phyloP scores from a whole-genome alignment of 768 basidiomycete species.

The Collybia sordida region DNA sequence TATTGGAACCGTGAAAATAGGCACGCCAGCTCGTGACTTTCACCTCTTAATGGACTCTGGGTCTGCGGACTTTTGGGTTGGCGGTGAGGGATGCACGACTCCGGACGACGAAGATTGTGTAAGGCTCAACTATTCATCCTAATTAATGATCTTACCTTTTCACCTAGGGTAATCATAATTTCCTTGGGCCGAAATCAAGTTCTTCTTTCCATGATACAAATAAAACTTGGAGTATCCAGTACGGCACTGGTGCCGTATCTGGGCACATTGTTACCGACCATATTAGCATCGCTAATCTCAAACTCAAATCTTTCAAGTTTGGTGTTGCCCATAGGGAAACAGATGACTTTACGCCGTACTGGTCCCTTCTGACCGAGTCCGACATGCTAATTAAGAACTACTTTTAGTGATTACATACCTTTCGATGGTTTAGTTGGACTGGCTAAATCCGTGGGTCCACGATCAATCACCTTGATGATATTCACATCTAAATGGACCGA shows the following conservation, averaged over 20 bases:
- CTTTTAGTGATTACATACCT: constrained; percentile 27
- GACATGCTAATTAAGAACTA: not conserved
- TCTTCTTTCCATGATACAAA: constrained; percentile 53
- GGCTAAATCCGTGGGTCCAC: constrained; percentile 19
- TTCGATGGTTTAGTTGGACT: constrained; percentile 63
- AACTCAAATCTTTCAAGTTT: constrained; percentile 52
- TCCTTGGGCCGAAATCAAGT: constrained; percentile 58
- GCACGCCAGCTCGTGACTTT: constrained; percentile 51
- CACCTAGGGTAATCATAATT: constrained; percentile 34
- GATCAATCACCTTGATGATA: too few species aligned
- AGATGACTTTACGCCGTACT: constrained; percentile 45
- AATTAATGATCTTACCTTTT: not conserved
- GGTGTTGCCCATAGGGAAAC: constrained; percentile 61
- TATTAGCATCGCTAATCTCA: constrained; percentile 57
- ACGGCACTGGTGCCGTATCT: constrained; percentile 56
- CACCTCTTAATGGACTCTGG: constrained; percentile 60
- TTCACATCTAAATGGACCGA: too few species aligned
- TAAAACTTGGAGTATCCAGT: constrained; percentile 45
- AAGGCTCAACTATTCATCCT: not conserved
- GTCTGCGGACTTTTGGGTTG: constrained; percentile 63
- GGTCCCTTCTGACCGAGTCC: constrained; percentile 4
- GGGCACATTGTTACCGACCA: constrained; percentile 60
- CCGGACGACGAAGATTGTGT: constrained; percentile 21
- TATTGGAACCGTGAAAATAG: constrained; percentile 28
- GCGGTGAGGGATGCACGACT: constrained; percentile 41